Percentiles rank a stretch among this genome's conserved stretches.
These are phyloP conservation scores for Panus rudis DNA, from an alignment of 768 basidiomycete genomes.

Conservation along the genomic window DNA sequence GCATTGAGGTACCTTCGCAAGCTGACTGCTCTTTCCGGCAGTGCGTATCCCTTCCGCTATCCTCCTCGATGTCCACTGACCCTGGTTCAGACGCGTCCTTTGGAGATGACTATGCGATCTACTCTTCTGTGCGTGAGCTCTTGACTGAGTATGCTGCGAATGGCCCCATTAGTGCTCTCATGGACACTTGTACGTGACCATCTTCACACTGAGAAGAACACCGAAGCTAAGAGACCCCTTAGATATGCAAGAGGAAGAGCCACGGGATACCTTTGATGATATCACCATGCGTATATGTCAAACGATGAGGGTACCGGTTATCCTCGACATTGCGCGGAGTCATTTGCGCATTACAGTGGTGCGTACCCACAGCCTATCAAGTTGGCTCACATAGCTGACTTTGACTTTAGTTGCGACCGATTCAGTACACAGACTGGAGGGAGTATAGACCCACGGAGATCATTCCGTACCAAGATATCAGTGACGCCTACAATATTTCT, in stretches of 20 bases:
- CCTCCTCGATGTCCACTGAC: background rate
- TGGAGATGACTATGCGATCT: slow-evolving; percentile 38
- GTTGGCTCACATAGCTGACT: no score
- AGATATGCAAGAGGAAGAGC: slow-evolving; percentile 62
- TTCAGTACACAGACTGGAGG: no score
- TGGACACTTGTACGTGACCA: no score
- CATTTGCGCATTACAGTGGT: slow-evolving; percentile 77
- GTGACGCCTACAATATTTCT: slow-evolving; percentile 79
- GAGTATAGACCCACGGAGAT: slow-evolving; percentile 77
- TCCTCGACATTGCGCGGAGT: slow-evolving; percentile 56
- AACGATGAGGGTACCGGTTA: slow-evolving; percentile 66
- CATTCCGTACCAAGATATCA: slow-evolving; percentile 71
- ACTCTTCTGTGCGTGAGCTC: slow-evolving; percentile 58
- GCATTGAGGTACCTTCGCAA: slow-evolving; percentile 71
- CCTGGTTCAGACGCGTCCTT: slow-evolving; percentile 4
- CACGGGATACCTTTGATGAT: slow-evolving; percentile 43
- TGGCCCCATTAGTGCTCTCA: slow-evolving; percentile 29
- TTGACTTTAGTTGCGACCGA: no score
- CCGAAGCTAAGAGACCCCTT: no score
- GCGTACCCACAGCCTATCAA: no score
- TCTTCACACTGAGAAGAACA: no score
- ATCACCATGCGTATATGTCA: slow-evolving; percentile 62
- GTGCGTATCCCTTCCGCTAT: slow-evolving; percentile 23
- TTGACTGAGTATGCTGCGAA: slow-evolving; percentile 37
- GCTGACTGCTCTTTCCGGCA: slow-evolving; percentile 61